These are phyloP conservation scores for Alternaria sp. DNA, from an alignment of 2,329 filamentous ascomycete genomes.

Conservation along the genomic window DNA sequence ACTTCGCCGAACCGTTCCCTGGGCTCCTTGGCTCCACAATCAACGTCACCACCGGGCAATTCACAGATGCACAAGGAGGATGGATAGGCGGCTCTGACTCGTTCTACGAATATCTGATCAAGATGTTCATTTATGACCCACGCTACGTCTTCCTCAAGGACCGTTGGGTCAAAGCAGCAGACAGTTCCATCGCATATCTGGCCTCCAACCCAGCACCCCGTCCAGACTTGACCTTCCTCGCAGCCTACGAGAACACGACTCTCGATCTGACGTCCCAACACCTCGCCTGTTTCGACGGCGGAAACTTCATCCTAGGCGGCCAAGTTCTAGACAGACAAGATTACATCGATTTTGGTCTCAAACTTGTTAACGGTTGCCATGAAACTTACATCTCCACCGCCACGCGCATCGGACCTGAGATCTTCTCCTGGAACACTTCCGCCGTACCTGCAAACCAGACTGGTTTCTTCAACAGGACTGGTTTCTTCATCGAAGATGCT, in stretches of 20 bases:
- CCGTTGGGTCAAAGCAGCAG: conserved; percentile 76
- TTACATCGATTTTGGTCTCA: conserved; percentile 78
- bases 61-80: conserved; percentile 72
- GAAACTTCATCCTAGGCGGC: conserved; percentile 85
- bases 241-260: conserved; percentile 61
- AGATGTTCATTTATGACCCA: conserved; percentile 86
- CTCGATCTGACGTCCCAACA: conserved; percentile 55
- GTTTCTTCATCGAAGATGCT: conserved; percentile 73
- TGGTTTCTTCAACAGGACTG: conserved; percentile 70
- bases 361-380: conserved; percentile 76
- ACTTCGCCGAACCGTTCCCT: conserved; percentile 74
- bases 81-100: conserved; percentile 82
- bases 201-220: conserved; percentile 71
- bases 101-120: conserved; percentile 90
- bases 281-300: conserved; percentile 83
- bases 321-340: conserved; percentile 70
- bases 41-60: conserved; percentile 70
- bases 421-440: conserved; percentile 51
- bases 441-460: conserved; percentile 49
- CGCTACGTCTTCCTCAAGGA: conserved; percentile 73
- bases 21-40: conserved; percentile 77
- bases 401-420: conserved; percentile 80
- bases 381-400: conserved; percentile 74
- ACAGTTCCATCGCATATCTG: conserved; percentile 77
- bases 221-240: conserved; percentile 77